Evolutionary conservation across 768 basidiomycete genomes (phyloP).

Genomic region (Floccularia luteovirens): DNA sequence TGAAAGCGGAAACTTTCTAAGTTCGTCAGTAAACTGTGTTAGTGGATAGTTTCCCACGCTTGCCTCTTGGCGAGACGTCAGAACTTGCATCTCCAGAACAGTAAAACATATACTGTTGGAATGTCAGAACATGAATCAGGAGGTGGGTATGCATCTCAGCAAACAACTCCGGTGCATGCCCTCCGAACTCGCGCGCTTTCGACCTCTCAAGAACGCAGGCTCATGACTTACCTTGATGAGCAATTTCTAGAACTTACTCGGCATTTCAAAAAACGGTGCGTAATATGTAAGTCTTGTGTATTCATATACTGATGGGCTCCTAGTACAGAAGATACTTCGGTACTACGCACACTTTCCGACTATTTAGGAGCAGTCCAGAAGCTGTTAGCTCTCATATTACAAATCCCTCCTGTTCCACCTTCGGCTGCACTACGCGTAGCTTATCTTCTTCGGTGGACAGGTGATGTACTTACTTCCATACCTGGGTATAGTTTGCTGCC

Average conservation of each 20-base stretch:
- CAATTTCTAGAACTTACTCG: slow-evolving; percentile 58
- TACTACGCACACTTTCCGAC: slow-evolving; percentile 45
- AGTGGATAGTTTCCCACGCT: no score
- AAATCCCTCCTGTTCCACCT: slow-evolving; percentile 68
- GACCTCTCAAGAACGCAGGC: slow-evolving; percentile 51
- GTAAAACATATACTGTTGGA: no score
- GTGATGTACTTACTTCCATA: slow-evolving; percentile 54
- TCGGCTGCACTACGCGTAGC: slow-evolving; percentile 61
- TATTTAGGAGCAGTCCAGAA: slow-evolving; percentile 54
- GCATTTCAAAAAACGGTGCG: slow-evolving; percentile 71
- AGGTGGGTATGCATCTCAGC: no score
- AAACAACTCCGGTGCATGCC: no score
- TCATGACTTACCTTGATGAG: slow-evolving; percentile 60
- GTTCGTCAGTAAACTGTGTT: no score
- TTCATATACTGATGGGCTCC: slow-evolving; percentile 6
- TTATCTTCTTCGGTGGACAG: slow-evolving; percentile 65
- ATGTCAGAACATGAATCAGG: no score
- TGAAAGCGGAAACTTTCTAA: no score
- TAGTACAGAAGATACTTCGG: slow-evolving; percentile 42
- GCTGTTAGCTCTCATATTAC: slow-evolving; percentile 56
- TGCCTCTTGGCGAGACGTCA: no score
- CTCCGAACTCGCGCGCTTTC: slow-evolving; percentile 28
- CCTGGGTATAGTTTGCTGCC: slow-evolving; percentile 58
- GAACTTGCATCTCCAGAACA: no score
- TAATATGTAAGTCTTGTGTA: slow-evolving; percentile 1